Evolutionary conservation across 352 stramenopile genomes (phyloP).

Genomic region (Globisporangium megalacanthum): DNA sequence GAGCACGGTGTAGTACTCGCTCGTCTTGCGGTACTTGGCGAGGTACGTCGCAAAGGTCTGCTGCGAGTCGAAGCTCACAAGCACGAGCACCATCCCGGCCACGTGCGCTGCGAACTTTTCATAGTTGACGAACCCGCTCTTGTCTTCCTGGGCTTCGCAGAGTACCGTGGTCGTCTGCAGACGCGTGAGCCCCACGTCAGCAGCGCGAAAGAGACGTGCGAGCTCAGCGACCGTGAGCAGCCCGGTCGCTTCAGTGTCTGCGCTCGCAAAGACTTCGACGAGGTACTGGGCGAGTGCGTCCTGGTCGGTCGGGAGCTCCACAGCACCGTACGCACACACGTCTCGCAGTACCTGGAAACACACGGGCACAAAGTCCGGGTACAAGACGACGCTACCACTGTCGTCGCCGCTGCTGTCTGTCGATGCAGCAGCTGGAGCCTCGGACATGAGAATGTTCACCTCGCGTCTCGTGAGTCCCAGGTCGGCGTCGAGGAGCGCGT

Average conservation of each 20-base stretch:
- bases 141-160: slow-evolving; percentile 68
- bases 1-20: slow-evolving; percentile 72
- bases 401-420: slow-evolving; percentile 16
- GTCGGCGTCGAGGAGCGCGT: slow-evolving; percentile 61
- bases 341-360: slow-evolving; percentile 59
- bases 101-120: slow-evolving; percentile 65
- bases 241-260: slow-evolving; percentile 53
- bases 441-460: slow-evolving; percentile 75
- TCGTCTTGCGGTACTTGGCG: slow-evolving; percentile 62
- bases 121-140: slow-evolving; percentile 69
- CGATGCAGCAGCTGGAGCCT: slow-evolving; percentile 19
- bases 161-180: slow-evolving; percentile 71
- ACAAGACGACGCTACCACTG: slow-evolving; percentile 23
- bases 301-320: slow-evolving; percentile 61
- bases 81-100: slow-evolving; percentile 58
- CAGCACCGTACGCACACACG: slow-evolving; percentile 41
- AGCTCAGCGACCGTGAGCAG: slow-evolving; percentile 59
- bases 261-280: slow-evolving; percentile 67
- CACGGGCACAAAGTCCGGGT: slow-evolving; percentile 51
- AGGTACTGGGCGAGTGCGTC: slow-evolving; percentile 67
- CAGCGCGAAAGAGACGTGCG: slow-evolving; percentile 43
- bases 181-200: slow-evolving; percentile 67
- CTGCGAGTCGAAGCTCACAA: slow-evolving; percentile 66
- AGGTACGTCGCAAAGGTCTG: slow-evolving; percentile 49
- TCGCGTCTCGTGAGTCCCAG: slow-evolving; percentile 60